Evolutionary conservation across 2,329 filamentous ascomycete species (phyloP), one percentile per base, ranked within the genome.

Genomic region (Colletotrichum spaethianum): DNA sequence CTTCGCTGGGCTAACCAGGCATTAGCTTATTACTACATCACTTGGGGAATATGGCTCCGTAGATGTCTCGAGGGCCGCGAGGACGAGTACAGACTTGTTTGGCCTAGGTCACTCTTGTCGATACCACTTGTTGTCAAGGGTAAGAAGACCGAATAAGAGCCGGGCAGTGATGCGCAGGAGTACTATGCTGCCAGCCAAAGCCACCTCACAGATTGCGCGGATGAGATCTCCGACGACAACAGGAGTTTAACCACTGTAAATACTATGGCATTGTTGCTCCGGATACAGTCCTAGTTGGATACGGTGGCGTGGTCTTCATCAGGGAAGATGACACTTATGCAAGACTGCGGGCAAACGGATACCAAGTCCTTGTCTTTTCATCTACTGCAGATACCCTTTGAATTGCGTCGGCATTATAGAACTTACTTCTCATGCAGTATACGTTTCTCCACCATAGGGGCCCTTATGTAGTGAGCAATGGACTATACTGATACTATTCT

Each of bases 1-100:
- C 23, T 26, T 18, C 33, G 40, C 12, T 63, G 28, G 28, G 66
- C 73, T 73, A 60, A 73, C 53, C 5, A 16, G 12, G 42, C 50
- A 16, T 48, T 68, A 79, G 94, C 94, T 20, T 97, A 97, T 81
- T 93, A 92, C 78, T 94, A 96, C 79, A 94, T 97, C 75, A 85
- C 91, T 18, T 97, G 94, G 94, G 92, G 93, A 4, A 91, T 95
- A 33, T 96, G 93, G 92, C 86, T 96, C 23, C 89, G 93, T 50
- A 91, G 93, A 74, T 94, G 93, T 76, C 83, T 96, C 61, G 93
- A 95, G 73, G 90, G 91, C 4, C 87, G 87, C 56, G 93, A 94
- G 77, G 89, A 93, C 52, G 90, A 95, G 78, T 96, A 91, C 78
- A 86, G 88, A 76, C 83, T 96, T 67, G 77, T 88, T 63, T 97